Base-by-base conservation (phyloP, 2,329 filamentous ascomycete genomes). In the Phaeosphaeriaceae sp. region DNA sequence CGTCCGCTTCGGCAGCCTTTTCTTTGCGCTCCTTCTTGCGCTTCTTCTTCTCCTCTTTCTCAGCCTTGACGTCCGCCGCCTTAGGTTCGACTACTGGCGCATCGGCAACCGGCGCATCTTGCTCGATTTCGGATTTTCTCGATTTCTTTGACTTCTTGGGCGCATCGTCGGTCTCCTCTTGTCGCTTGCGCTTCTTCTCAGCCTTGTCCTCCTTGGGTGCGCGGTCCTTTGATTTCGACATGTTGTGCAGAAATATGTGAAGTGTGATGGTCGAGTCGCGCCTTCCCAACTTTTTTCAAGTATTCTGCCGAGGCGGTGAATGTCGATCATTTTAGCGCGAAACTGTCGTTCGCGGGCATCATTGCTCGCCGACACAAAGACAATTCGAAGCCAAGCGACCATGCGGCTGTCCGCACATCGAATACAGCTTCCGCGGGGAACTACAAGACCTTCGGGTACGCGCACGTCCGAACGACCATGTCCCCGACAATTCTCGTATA, bases 401-500 rank as follows among this genome's bases (percentile, higher is more conserved):
- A 78, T 78, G 76, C 72, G 69, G 54, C 66, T 67, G 19, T 48
- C 67, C 15, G 64, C 67, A 42, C 65, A 58, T 61, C 66, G 69
- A 58, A 68, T 73, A 66, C 68, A 68, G 56, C 65, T 75, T 48
- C 62, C 65, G 11, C 65, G 65, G 48, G 69, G 69, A 50, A 56
- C 65, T 9, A 41, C 71, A 46, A 65, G 62, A 21, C 55, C 70
- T 1, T 67, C 71, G 4, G 70, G 61, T 49, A 7, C 53, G 4
- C 56, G 57, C 40, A 36, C 60, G 9, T 45, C 54, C 17, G 62
- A 71, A 19, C 56, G 60, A 20, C 67, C 68, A 36, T 66, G 66
- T 48, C 71, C 70, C n/a, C 84, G 86, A 47, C 81, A 80, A 36
- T 89, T 90, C 76, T 88, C 87, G 17, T 83, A 85, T 61, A 85